Percentiles rank a stretch among this genome's conserved stretches.
Evolutionary conservation across 495 filamentous ascomycete genomes (phyloP).

Genomic region (Symbiotaphrina buchneri): DNA sequence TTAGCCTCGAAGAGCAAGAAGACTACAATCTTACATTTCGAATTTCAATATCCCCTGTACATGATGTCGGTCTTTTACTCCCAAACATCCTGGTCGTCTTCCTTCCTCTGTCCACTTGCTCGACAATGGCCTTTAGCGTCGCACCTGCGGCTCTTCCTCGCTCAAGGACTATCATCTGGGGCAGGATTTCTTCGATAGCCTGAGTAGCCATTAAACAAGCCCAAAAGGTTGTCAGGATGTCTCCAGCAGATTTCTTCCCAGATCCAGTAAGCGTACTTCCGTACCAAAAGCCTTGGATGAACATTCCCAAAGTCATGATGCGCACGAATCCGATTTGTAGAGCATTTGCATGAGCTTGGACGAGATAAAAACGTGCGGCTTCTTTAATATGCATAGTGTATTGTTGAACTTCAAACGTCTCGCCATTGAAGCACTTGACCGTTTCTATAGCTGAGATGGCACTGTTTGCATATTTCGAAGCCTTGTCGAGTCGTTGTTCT

Average conservation of each 20-base stretch:
- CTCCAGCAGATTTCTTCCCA: conserved; percentile 33
- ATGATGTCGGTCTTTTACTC: conserved; percentile 15
- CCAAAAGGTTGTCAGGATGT: conserved; percentile 72
- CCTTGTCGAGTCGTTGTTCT: conserved; percentile 38
- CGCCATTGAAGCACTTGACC: conserved; percentile 72
- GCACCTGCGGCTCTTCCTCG: conserved; percentile 61
- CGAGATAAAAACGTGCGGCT: conserved; percentile 40
- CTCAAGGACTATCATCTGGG: conserved; percentile 49
- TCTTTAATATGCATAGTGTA: conserved; percentile 33
- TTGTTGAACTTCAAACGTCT: conserved; percentile 40
- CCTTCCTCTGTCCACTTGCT: conserved; percentile 11
- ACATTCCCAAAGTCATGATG: conserved; percentile 55
- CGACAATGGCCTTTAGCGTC: conserved; percentile 25
- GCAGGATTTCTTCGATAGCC: conserved; percentile 45
- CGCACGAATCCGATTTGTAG: conserved; percentile 49
- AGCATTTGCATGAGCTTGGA: conserved; percentile 43
- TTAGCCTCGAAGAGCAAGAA: conserved; percentile 3
- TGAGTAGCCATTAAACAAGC: conserved; percentile 54
- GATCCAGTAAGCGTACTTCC: conserved; percentile 40
- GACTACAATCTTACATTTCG: conserved; percentile 29
- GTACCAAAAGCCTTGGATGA: conserved; percentile 86
- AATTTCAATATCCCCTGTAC: conserved; percentile 45
- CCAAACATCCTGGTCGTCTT: conserved; percentile 10
- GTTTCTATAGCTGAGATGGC: conserved; percentile 57
- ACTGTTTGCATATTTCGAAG: conserved; percentile 48